Evolutionary conservation across 371 early-diverging fungal species (phyloP), one percentile per base, ranked within the genome.

Genomic region (Phascolomyces articulosus): DNA sequence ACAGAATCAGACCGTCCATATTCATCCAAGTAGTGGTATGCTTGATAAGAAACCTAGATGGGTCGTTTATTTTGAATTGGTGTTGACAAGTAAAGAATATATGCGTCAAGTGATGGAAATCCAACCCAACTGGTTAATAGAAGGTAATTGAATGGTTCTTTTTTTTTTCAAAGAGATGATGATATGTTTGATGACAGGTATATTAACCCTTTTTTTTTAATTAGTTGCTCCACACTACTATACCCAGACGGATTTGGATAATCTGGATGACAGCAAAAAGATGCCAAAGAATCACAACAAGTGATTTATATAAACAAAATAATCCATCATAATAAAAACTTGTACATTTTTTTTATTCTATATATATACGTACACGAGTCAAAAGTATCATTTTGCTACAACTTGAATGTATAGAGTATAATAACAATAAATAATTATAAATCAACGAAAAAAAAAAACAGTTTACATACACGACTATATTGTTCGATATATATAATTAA

Each of bases 21-120:
- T 98, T 23, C 99, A 99, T 79, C 98, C 98, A 26, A 90, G 91
- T 67, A 95, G 94, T 73, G 79, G 89, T 16, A 72, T 95, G 63
- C 85, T 89, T 54, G 86, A 91, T 58, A 80, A 74, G 57, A 87
- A 87, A 49, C 94, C 94, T 13, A 82, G 85, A 68, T 95, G 93
- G 90, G 85, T 97, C 7, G 67, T 98, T 3, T 99, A 97, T 71
- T 94, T 84, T 78, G 98, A 98, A 74, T 79, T 99, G 28, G 95
- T 98, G 3, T 78, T 95, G 67, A 98, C 98, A 20, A 90, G 91
- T 60, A 91, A 93, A 71, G 96, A 97, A 77, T 98, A 93, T 70
- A 96, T 98, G 95, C 83, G 98, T 24, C 93, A 95, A 70, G 93
- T 95, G 16, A 89, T 94, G 79, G 97, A 96, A 71, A 96, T 99